These are phyloP conservation scores for Xylaria acuta DNA, from an alignment of 495 filamentous ascomycete species.

Conservation along the genomic window DNA sequence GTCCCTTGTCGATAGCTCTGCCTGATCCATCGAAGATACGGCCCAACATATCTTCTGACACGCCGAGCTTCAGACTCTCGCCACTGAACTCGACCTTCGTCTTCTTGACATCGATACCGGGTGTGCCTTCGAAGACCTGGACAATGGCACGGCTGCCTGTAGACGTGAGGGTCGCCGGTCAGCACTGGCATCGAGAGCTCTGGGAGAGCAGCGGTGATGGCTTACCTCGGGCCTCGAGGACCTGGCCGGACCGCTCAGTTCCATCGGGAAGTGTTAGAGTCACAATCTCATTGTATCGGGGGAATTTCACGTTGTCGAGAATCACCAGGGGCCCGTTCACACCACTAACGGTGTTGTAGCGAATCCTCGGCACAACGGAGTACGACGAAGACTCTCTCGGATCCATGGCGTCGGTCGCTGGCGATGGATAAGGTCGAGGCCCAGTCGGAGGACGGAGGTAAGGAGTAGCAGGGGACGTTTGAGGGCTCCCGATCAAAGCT, in stretches of 20 bases:
- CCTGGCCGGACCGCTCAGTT: constrained; percentile 89
- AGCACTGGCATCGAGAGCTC: constrained; percentile 14
- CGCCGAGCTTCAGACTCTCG: constrained; percentile 95
- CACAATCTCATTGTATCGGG: constrained; percentile 97
- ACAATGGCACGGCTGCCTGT: constrained; percentile 90
- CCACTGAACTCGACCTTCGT: constrained; percentile 97
- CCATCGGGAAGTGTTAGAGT: constrained; percentile 95
- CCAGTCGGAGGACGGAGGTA: constrained; percentile 6
- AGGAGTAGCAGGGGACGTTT: neutral
- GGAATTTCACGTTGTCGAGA: constrained; percentile 98
- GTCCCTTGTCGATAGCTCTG: constrained; percentile 96
- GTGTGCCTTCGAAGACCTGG: constrained; percentile 96
- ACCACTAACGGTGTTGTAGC: constrained; percentile 98
- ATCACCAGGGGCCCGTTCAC: constrained; percentile 98
- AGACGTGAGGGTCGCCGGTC: neutral
- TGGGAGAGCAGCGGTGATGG: constrained; percentile 3
- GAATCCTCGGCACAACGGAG: constrained; percentile 80
- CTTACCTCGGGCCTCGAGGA: constrained; percentile 92
- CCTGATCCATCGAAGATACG: constrained; percentile 99
- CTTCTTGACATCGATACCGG: constrained; percentile 99
- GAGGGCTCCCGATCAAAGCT: constrained; percentile 12
- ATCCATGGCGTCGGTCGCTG: constrained; percentile 65
- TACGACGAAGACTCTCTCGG: constrained; percentile 76
- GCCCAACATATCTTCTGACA: constrained; percentile 99
- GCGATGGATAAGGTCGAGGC: constrained; percentile 18